A percentile compares a stretch with the other conserved stretches of the same genome.
phyloP scores from a whole-genome alignment of 2,329 filamentous ascomycete genomes.

The Sporothrix mexicana region DNA sequence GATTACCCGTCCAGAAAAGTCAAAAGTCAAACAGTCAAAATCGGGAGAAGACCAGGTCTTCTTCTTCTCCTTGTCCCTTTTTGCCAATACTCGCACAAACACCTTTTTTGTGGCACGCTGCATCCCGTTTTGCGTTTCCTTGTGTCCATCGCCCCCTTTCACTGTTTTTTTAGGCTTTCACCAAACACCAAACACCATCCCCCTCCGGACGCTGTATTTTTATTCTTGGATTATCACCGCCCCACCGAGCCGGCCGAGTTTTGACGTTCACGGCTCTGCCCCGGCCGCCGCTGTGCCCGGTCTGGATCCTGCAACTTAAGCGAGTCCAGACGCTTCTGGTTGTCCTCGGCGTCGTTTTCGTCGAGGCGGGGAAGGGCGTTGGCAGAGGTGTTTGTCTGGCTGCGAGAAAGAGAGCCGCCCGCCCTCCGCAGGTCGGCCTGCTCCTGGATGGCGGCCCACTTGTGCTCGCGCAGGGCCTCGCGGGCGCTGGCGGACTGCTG shows the following conservation, averaged over 20 bases:
- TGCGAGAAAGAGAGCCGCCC: conserved; percentile 35
- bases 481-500: conserved; percentile 90
- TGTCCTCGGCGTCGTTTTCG: conserved; percentile 84
- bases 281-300: conserved; percentile 55
- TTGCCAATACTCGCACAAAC: conserved; percentile 11
- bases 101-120: not conserved
- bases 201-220: not conserved
- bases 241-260: conserved; percentile 62
- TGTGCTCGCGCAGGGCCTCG: conserved; percentile 79
- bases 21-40: not conserved
- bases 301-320: conserved; percentile 87
- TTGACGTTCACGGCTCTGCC: conserved; percentile 60
- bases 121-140: not conserved
- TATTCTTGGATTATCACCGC: not conserved
- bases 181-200: not conserved
- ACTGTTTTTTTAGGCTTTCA: not conserved
- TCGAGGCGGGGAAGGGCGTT: conserved; percentile 60
- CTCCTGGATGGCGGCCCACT: conserved; percentile 86
- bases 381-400: conserved; percentile 5
- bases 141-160: not conserved
- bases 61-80: not conserved
- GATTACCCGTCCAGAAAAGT: not conserved
- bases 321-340: conserved; percentile 84
- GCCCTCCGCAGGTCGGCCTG: conserved; percentile 74
- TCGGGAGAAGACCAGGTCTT: too few relatives aligned